Conservation (phyloP, 768 basidiomycete genomes). For the Phaeotremella fagi region DNA sequence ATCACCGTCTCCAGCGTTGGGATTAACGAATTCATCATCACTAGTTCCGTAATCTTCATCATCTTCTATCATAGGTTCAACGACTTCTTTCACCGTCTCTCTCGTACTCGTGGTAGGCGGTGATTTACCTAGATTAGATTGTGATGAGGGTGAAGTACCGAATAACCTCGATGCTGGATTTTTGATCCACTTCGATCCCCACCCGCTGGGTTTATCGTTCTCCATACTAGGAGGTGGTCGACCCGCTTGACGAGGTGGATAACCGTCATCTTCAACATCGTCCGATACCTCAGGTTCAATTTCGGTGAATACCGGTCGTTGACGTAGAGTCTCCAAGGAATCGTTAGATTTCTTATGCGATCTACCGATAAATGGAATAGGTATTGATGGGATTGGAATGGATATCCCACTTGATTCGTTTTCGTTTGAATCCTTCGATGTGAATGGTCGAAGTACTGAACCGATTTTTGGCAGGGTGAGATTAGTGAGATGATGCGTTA, state of each 20-base stretch:
- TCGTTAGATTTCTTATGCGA: slow-evolving; percentile 19
- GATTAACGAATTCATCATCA: background rate
- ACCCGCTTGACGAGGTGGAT: slow-evolving; percentile 37
- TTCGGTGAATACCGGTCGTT: slow-evolving; percentile 1
- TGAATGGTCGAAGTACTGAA: slow-evolving; percentile 28
- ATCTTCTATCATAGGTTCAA: slow-evolving; percentile 25
- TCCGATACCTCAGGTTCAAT: background rate
- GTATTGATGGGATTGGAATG: slow-evolving; percentile 9
- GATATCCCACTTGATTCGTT: slow-evolving; percentile 3
- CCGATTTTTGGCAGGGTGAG: slow-evolving; percentile 22
- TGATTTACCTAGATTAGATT: slow-evolving; percentile 6
- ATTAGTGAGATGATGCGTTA: background rate
- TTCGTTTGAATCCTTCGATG: slow-evolving; percentile 5
- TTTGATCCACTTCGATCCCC: slow-evolving; percentile 34
- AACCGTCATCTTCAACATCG: slow-evolving; percentile 24
- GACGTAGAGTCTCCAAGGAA: slow-evolving; percentile 29
- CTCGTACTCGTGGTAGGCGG: background rate
- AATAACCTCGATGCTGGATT: slow-evolving; percentile 35
- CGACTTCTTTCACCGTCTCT: slow-evolving; percentile 30
- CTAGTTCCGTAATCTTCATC: background rate
- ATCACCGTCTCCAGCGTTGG: background rate
- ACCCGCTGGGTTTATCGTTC: slow-evolving; percentile 12
- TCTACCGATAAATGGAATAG: slow-evolving; percentile 2
- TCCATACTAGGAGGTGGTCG: slow-evolving; percentile 20
- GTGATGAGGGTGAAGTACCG: slow-evolving; percentile 20